Conservation (phyloP, 2,329 filamentous ascomycete species). For the Alternaria dauci region DNA sequence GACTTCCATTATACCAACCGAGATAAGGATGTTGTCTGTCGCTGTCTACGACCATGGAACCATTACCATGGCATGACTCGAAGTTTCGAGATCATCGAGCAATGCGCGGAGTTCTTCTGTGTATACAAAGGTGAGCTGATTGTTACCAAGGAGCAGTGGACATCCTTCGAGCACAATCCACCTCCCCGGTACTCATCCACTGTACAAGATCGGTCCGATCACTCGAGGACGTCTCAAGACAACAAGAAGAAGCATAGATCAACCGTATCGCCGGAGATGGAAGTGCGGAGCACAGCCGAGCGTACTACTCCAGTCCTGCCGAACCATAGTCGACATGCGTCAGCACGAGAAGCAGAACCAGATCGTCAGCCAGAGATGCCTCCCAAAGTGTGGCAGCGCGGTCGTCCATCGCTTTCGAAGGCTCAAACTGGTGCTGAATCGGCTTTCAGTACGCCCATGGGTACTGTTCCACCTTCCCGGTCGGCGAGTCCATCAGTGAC, state of each 20-base stretch:
- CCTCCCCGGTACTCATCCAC: conserved; percentile 7
- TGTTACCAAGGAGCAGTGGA: conserved; percentile 26
- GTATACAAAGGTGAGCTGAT: neutral
- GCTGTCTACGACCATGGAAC: conserved; percentile 14
- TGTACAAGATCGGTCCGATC: neutral
- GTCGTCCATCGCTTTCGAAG: conserved; percentile 21
- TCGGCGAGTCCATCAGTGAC: neutral
- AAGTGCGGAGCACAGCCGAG: neutral
- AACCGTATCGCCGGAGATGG: neutral
- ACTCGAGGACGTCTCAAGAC: neutral
- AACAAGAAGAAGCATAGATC: neutral
- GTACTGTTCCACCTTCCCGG: conserved; percentile 1
- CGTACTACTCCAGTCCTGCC: neutral
- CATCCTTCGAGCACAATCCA: neutral
- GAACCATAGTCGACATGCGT: neutral
- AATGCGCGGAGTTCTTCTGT: conserved; percentile 27
- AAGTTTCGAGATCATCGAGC: conserved; percentile 22
- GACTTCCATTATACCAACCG: conserved; percentile 25
- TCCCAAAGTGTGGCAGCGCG: conserved; percentile 21
- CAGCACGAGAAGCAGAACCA: neutral
- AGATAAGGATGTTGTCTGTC: conserved; percentile 24
- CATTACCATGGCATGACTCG: conserved; percentile 6
- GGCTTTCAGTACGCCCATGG: conserved; percentile 25
- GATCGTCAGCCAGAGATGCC: conserved; percentile 20
- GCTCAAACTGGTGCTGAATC: neutral